A percentile compares a stretch with the other conserved stretches of the same genome.
Conservation (phyloP, 805 yeast species). For the Cyberlindnera suaveolens region DNA sequence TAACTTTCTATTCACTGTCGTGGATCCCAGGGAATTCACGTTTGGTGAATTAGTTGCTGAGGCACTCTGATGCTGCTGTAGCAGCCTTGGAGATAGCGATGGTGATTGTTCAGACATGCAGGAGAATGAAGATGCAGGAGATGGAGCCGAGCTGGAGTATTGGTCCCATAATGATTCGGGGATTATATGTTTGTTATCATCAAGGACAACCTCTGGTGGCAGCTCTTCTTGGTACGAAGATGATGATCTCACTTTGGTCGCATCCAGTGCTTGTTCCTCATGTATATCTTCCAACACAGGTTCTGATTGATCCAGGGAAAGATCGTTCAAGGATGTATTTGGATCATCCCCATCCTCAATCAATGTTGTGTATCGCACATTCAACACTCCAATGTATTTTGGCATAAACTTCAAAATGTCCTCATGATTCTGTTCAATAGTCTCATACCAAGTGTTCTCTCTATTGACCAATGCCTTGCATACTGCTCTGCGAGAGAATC, state of each 20-base stretch:
- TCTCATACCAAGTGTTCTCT: slow-evolving; percentile 89
- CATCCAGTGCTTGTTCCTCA: slow-evolving; percentile 1
- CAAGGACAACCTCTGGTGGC: slow-evolving; percentile 80
- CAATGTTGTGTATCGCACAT: slow-evolving; percentile 62
- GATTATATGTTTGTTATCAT: slow-evolving; percentile 87
- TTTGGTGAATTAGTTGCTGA: slow-evolving; percentile 8
- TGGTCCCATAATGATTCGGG: slow-evolving; percentile 73
- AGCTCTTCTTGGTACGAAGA: slow-evolving; percentile 23
- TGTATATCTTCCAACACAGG: slow-evolving; percentile 10
- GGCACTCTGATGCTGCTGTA: neutral
- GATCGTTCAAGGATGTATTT: slow-evolving; percentile 12
- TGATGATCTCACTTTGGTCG: slow-evolving; percentile 13
- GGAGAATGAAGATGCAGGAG: slow-evolving; percentile 35
- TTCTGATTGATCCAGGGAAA: slow-evolving; percentile 8
- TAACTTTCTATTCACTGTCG: slow-evolving; percentile 63
- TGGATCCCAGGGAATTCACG: slow-evolving; percentile 41
- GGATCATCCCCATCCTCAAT: slow-evolving; percentile 20
- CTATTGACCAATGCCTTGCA: slow-evolving; percentile 89
- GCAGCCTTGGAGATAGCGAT: slow-evolving; percentile 4
- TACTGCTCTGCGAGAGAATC: slow-evolving; percentile 86
- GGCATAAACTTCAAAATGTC: slow-evolving; percentile 86
- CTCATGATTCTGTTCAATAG: slow-evolving; percentile 71
- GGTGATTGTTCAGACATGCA: slow-evolving; percentile 28
- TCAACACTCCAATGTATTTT: slow-evolving; percentile 85
- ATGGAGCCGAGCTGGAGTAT: slow-evolving; percentile 40